Base-by-base conservation (phyloP, 148 eudicot species). In the Polygonum maritimum region DNA sequence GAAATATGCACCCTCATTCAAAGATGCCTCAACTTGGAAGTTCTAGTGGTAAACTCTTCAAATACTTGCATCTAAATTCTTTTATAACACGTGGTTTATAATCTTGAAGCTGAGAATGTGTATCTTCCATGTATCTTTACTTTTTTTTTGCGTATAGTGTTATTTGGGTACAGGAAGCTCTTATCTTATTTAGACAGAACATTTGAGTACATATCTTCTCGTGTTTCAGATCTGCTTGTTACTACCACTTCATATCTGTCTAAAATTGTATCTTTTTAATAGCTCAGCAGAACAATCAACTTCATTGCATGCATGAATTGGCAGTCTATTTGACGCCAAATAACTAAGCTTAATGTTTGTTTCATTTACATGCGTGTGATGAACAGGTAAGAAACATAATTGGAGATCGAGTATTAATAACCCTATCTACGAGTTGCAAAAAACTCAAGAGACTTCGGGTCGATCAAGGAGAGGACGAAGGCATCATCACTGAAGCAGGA, bases 381-480 rank as follows among this genome's bases (percentile, higher is more conserved):
- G n/a, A 36, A 75, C 79, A 3, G 48, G 78, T 84, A 93, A 48
- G 89, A 91, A 75, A 88, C 88, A 93, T 86, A 5, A 84, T 94
- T 49, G 89, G 98, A 71, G 98, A 94, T 78, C 79, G 86, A 77
- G 98, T 96, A 22, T 78, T 94, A 75, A 96, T 88, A 82, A 80
- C 84, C 75, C 87, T 94, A 39, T 87, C 92, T 48, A 73, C 57
- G 5, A 82, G 73, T 40, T 94, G 98, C 80, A 94, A 87, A 85
- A 85, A 67, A 74, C 57, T 94, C 63, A 88, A 81, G 81, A 80
- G 96, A 39, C 93, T 94, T 9, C 86, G 97, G 60, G 83, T 94
- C 15, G 98, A 94, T 82, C 84, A 92, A 58, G 98, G 96, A 35
- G 98, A 94, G 76, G 96, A 87, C 11, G 87, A 83, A 55, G 97